Base-by-base conservation (phyloP, 2,329 filamentous ascomycete species). In the Calonectria pteridis region DNA sequence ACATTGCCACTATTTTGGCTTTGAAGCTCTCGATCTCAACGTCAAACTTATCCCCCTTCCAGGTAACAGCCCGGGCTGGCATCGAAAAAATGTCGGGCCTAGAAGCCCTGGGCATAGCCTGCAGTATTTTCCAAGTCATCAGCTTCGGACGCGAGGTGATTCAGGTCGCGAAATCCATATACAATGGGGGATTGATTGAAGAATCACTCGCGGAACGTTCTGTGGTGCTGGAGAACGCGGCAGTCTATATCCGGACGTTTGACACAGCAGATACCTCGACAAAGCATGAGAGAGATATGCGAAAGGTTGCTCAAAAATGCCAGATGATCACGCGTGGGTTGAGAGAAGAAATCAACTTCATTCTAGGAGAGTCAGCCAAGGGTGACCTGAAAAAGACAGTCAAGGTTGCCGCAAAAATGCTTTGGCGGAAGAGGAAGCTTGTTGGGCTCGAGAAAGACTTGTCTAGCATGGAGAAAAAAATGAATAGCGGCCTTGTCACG, bases 91-190 rank as follows among this genome's bases (percentile, higher is more conserved):
- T 77, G 75, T 75, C 74, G 4, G 75, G 72, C 10, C 26, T 78
- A 6, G 77, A 80, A 31, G 77, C 76, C n/a, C 67, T 81, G 7
- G 72, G 78, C 62, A 53, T 81, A 14, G 77, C 78, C 11, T 78
- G 78, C 72, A 79, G 79, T 70, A 77, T 80, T 16, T 72, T 82
- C 43, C 76, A 81, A 31, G 69, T 79, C 23, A 75, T 81, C 35
- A 72, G 67, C 31, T 74, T 77, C 23, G 78, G 72, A 0, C 73
- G 65, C 16, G 76, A 80, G 29, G 76, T 75, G 1, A 55, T 77
- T 18, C 31, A 35, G 2, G 40, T 80, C 16, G 75, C 64, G 37
- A 77, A 73, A 53, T 37, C 53, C 2, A 55, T 81, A 9, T 81
- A 81, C 62, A 62, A 75, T 4, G 73, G 69, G 33, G 66, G 58